Evolutionary conservation across 768 basidiomycete species (phyloP).

Genomic region (Pisolithus tinctorius): DNA sequence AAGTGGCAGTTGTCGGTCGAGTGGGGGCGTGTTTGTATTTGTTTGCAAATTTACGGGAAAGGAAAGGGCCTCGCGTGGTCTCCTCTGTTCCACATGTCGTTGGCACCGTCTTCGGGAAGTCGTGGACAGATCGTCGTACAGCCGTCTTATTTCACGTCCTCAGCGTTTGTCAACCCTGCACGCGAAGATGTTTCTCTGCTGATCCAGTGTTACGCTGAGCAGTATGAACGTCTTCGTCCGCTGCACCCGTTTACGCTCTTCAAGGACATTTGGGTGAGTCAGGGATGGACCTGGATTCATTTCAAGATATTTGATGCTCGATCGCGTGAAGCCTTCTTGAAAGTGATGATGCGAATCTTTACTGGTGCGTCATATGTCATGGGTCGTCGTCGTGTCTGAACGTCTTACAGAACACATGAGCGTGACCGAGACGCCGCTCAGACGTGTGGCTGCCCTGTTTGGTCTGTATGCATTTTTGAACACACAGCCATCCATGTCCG

Average conservation of each 20-base stretch:
- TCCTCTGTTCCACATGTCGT: slow-evolving; percentile 25
- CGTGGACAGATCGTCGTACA: slow-evolving; percentile 63
- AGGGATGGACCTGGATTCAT: slow-evolving; percentile 73
- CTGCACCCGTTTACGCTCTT: slow-evolving; percentile 59
- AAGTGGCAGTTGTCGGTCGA: neutral
- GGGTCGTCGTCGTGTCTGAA: no score
- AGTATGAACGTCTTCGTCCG: slow-evolving; percentile 30
- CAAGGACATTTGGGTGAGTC: slow-evolving; percentile 58
- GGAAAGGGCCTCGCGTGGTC: slow-evolving; percentile 8
- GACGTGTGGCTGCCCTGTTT: slow-evolving; percentile 57
- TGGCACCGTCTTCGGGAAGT: slow-evolving; percentile 44
- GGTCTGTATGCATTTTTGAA: slow-evolving; percentile 62
- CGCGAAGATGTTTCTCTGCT: slow-evolving; percentile 58
- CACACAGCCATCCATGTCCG: slow-evolving; percentile 55
- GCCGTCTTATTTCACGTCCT: slow-evolving; percentile 74
- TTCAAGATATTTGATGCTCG: slow-evolving; percentile 67
- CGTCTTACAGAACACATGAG: slow-evolving; percentile 43
- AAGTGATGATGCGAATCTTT: slow-evolving; percentile 55
- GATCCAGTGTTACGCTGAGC: slow-evolving; percentile 44
- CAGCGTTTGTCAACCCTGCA: slow-evolving; percentile 57
- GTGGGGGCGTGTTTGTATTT: neutral
- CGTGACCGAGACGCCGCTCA: slow-evolving; percentile 44
- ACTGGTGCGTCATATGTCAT: slow-evolving; percentile 40
- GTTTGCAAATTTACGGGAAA: slow-evolving; percentile 15
- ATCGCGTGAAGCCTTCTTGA: slow-evolving; percentile 57